These are phyloP conservation scores for Saksenaea vasiformis DNA, from an alignment of 371 early-diverging fungal genomes.

Conservation along the genomic window DNA sequence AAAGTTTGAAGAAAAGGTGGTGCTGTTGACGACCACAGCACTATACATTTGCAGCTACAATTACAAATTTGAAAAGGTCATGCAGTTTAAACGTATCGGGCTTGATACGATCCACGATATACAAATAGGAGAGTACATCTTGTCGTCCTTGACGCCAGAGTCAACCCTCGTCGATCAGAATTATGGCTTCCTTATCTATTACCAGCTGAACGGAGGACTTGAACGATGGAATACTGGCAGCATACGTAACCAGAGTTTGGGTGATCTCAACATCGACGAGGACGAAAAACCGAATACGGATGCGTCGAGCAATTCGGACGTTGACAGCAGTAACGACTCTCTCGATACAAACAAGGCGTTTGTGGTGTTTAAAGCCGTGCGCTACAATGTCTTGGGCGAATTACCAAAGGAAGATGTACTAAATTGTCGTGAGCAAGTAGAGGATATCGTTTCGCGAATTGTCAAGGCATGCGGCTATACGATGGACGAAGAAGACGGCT, in stretches of 20 bases:
- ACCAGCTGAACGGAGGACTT: slow-evolving; percentile 53
- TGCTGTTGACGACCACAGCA: slow-evolving; percentile 67
- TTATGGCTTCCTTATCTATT: slow-evolving; percentile 58
- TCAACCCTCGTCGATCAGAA: slow-evolving; percentile 52
- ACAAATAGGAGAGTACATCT: slow-evolving; percentile 63
- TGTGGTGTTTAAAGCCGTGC: slow-evolving; percentile 42
- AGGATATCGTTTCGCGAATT: slow-evolving; percentile 32
- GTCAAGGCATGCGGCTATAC: slow-evolving; percentile 23
- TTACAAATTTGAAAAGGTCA: slow-evolving; percentile 71
- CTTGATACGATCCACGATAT: slow-evolving; percentile 58
- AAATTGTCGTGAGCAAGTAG: slow-evolving; percentile 39
- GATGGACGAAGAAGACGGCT: slow-evolving; percentile 19
- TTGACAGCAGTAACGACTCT: background rate
- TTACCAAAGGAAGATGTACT: slow-evolving; percentile 31
- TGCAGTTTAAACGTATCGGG: slow-evolving; percentile 65
- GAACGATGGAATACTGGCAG: slow-evolving; percentile 63
- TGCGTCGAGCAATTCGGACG: background rate
- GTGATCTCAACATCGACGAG: slow-evolving; percentile 26
- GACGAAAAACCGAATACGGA: background rate
- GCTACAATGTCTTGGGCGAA: slow-evolving; percentile 46
- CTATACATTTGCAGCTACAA: slow-evolving; percentile 76
- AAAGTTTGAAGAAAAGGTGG: slow-evolving; percentile 70
- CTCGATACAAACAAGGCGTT: slow-evolving; percentile 12
- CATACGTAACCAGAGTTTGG: slow-evolving; percentile 49
- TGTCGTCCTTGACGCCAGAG: slow-evolving; percentile 44